Evolutionary conservation across 768 basidiomycete genomes (phyloP), one percentile per base, ranked within the genome.

Genomic region (Leccinellum luteum): DNA sequence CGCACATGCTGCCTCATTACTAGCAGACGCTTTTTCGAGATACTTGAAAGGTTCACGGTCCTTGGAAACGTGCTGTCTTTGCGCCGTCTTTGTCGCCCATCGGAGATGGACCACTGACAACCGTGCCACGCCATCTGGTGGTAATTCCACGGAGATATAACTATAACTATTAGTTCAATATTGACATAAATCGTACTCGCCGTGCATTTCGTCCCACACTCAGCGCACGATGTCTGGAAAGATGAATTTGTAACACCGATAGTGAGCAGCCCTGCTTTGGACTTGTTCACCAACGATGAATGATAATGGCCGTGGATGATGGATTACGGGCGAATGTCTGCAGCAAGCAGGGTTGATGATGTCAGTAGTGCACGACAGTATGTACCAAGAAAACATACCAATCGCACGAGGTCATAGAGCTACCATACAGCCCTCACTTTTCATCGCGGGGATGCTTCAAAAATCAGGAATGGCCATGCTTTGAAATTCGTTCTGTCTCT

Each of bases 261-360:
- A 3, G 95, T 69, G 5, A 96, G 62, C 4, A 91, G 69, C 1
- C 92, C 92, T 1, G 85, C 72, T 69, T 85, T 85, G 1, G 90
- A 83, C 59, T 86, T 86, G 68, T 92, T 94, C 43, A 97, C 86
- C 14, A 99, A 71, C 2, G 79, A 66, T 3, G 79, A 63, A 61
- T 89, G 85, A 58, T 97, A 94, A 17, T 80, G 81, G 66, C 98
- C 96, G 69, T 97, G 96, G 64, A 98, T 94, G 15, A 95, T 97
- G 62, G 98, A 90, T 71, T 95, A 99, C 0, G 96, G 96, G 10
- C 96, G 82, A 65, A 92, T 84, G 66, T 98, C 95, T 1, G 84
- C 85, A 0, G 87, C 83, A 10, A 91, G 77, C 4, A 92, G 92
- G 28, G 96, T 86, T 54, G 41, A 44, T 12, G 15, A 48, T 28